A percentile compares a stretch with the other conserved stretches of the same genome.
These are phyloP conservation scores for Blastomyces parvus DNA, from an alignment of 2,329 filamentous ascomycete genomes.

Conservation along the genomic window DNA sequence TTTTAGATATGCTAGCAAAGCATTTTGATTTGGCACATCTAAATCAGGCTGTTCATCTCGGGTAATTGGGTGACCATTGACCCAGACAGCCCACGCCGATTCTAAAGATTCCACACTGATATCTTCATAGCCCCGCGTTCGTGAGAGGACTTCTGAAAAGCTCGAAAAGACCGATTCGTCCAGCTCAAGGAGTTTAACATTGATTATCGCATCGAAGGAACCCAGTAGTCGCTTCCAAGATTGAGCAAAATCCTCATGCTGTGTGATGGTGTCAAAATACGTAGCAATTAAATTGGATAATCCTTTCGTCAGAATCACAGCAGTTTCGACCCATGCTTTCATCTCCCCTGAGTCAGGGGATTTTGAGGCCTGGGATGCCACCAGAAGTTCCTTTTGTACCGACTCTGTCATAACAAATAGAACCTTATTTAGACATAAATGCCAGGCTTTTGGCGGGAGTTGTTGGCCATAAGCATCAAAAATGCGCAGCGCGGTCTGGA, in stretches of 20 bases:
- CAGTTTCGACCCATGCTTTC: constrained; percentile 62
- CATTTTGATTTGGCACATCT: constrained; percentile 62
- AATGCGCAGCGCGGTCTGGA: constrained; percentile 83
- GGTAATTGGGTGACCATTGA: constrained; percentile 50
- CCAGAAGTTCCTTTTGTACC: constrained; percentile 47
- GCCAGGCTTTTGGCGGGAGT: constrained; percentile 69
- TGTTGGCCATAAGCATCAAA: constrained; percentile 85
- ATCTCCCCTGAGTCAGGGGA: constrained; percentile 22
- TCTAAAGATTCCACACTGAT: constrained; percentile 44
- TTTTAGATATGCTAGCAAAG: constrained; percentile 73
- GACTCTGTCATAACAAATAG: constrained; percentile 67
- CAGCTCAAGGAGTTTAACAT: constrained; percentile 57
- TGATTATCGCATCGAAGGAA: constrained; percentile 56
- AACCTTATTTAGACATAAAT: constrained; percentile 68
- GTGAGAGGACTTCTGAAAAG: constrained; percentile 50
- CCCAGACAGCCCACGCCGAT: constrained; percentile 62
- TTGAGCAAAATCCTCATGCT: constrained; percentile 55
- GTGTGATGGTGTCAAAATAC: constrained; percentile 63
- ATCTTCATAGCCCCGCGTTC: constrained; percentile 36
- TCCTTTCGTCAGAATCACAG: constrained; percentile 63
- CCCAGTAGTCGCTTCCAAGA: constrained; percentile 67
- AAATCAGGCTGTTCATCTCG: constrained; percentile 35
- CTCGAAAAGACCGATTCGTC: constrained; percentile 63
- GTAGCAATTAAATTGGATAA: constrained; percentile 64
- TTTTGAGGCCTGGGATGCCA: constrained; percentile 13